Evolutionary conservation across 169 alveolate species (phyloP).

Genomic region (Plasmodium knowlesi): DNA sequence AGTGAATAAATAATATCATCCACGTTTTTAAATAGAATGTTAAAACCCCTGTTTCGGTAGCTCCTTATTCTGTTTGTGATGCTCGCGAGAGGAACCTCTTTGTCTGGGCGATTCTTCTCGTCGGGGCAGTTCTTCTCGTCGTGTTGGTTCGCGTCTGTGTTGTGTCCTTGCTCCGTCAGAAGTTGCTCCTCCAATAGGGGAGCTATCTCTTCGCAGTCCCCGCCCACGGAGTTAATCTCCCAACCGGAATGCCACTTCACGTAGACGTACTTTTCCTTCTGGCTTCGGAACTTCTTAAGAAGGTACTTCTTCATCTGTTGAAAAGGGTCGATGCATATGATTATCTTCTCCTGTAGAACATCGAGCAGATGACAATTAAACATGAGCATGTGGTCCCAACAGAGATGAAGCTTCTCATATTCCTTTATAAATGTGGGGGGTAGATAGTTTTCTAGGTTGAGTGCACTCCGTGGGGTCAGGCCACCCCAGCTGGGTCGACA

Average conservation of each 20-base stretch:
- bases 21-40: constrained; percentile 1
- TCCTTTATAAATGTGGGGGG: not conserved
- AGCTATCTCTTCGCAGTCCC: not conserved
- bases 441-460: constrained; percentile 1
- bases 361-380: constrained; percentile 30
- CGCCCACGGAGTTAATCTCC: not conserved
- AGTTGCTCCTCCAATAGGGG: not conserved
- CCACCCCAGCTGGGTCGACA: not conserved
- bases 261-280: constrained; percentile 19
- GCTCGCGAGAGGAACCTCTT: not conserved
- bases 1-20: constrained; percentile 1
- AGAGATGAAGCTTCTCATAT: constrained; percentile 16
- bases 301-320: constrained; percentile 40
- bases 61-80: not conserved
- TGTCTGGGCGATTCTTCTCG: not conserved
- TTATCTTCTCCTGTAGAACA: constrained; percentile 7
- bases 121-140: not conserved
- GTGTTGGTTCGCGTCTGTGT: not conserved
- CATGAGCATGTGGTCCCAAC: constrained; percentile 48
- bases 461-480: not conserved
- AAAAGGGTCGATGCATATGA: constrained; percentile 51
- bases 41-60: not conserved
- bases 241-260: constrained; percentile 3
- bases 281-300: constrained; percentile 6
- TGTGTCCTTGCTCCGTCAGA: not conserved